Evolutionary conservation across 208 protist genomes (phyloP).

Genomic region (Dictyostelium gargantuum): DNA sequence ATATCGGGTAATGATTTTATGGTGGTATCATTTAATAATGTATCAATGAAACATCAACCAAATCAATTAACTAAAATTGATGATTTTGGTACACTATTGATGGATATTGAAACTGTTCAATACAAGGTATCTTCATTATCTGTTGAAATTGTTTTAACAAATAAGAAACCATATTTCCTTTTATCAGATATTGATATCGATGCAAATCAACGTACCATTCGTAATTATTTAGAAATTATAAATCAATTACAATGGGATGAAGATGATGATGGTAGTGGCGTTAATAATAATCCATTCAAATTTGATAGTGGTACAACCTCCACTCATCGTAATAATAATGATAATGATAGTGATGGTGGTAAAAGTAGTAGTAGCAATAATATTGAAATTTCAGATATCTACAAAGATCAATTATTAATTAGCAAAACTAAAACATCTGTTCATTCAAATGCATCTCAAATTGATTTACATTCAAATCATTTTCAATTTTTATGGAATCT

Average conservation of each 20-base stretch:
- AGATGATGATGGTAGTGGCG: background rate
- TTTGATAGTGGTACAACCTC: background rate
- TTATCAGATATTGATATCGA: background rate
- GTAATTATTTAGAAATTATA: background rate
- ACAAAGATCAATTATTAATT: background rate
- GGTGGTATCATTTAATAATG: background rate
- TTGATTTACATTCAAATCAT: conserved; percentile 9
- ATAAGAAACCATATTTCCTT: background rate
- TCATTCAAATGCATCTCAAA: conserved; percentile 2
- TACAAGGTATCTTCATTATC: background rate
- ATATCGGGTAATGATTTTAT: background rate
- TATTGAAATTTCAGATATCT: background rate
- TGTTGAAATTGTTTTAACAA: background rate
- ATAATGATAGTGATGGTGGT: background rate
- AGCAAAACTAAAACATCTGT: background rate
- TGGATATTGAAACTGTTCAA: background rate
- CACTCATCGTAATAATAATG: background rate
- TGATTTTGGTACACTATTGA: background rate
- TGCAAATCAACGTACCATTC: background rate
- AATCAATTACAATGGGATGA: background rate
- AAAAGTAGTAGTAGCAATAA: too few relatives aligned
- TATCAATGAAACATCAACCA: conserved; percentile 1
- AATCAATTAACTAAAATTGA: background rate
- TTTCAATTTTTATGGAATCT: background rate
- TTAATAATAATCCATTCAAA: background rate